These are phyloP conservation scores for Vaccinium corymbosum DNA, from an alignment of 148 eudicot species.

Conservation along the genomic window DNA sequence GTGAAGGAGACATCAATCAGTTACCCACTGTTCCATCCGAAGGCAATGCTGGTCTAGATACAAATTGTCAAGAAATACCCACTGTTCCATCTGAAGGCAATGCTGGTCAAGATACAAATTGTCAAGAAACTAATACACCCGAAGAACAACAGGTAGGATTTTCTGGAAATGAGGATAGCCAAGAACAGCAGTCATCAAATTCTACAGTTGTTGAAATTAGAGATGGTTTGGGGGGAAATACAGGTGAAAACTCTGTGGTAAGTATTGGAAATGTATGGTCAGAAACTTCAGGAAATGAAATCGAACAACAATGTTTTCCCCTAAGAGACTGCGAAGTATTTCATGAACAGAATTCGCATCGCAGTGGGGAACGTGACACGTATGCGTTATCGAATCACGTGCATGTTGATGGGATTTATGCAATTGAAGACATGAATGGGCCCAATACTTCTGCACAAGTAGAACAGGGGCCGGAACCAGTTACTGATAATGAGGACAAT, in stretches of 20 bases:
- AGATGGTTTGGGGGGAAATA: constrained; percentile 10
- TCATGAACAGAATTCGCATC: constrained; percentile 26
- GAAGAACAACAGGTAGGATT: constrained; percentile 28
- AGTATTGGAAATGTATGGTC: constrained; percentile 12
- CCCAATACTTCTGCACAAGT: constrained; percentile 29
- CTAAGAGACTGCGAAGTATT: constrained; percentile 26
- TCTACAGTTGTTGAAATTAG: neutral
- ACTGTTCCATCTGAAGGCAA: constrained; percentile 19
- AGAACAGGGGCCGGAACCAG: constrained; percentile 38
- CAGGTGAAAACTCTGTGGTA: constrained; percentile 15
- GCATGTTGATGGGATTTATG: constrained; percentile 22
- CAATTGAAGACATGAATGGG: constrained; percentile 25
- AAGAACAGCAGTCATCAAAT: constrained; percentile 15
- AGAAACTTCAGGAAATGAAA: constrained; percentile 34
- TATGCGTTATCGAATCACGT: constrained; percentile 18
- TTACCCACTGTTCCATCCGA: constrained; percentile 19
- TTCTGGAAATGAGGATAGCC: constrained; percentile 23
- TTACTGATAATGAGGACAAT: constrained; percentile 30
- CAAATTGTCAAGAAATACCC: constrained; percentile 22
- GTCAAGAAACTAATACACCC: constrained; percentile 20
- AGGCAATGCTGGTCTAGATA: constrained; percentile 15
- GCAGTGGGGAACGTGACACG: constrained; percentile 28
- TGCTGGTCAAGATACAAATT: constrained; percentile 18
- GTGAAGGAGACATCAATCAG: constrained; percentile 21
- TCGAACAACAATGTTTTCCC: constrained; percentile 20